Conservation (phyloP, 2,329 filamentous ascomycete genomes). For the Aspergillus sp. region DNA sequence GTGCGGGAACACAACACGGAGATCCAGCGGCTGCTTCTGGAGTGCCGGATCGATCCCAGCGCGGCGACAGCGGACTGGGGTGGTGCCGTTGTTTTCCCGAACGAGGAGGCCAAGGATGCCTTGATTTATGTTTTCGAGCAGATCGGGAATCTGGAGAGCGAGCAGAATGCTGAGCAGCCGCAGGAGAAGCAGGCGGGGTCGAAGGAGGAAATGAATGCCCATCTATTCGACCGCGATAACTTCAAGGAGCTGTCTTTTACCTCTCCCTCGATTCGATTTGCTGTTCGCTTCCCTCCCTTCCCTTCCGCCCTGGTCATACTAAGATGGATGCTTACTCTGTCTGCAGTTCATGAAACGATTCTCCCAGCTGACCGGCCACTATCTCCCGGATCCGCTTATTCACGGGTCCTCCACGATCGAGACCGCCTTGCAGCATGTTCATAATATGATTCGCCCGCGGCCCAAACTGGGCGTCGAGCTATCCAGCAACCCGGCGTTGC, state of each 20-base stretch:
- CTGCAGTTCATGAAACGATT: slow-evolving; percentile 68
- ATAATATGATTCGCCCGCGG: slow-evolving; percentile 24
- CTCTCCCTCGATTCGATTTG: slow-evolving; percentile 58
- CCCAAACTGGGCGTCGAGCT: slow-evolving; percentile 56
- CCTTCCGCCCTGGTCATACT: neutral
- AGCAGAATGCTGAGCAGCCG: slow-evolving; percentile 4
- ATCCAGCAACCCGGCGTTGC: slow-evolving; percentile 36
- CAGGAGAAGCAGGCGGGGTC: slow-evolving; percentile 2
- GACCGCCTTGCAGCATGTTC: slow-evolving; percentile 46
- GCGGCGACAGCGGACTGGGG: slow-evolving; percentile 18
- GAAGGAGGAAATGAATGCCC: slow-evolving; percentile 6
- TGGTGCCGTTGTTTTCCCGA: slow-evolving; percentile 22
- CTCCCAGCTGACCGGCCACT: slow-evolving; percentile 69
- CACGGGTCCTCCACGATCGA: slow-evolving; percentile 45
- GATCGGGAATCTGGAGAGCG: slow-evolving; percentile 16
- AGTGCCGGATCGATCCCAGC: slow-evolving; percentile 21
- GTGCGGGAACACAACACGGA: slow-evolving; percentile 20
- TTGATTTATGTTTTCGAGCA: slow-evolving; percentile 29
- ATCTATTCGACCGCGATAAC: too few species aligned
- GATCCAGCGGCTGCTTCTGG: slow-evolving; percentile 23
- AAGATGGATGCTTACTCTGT: slow-evolving; percentile 1
- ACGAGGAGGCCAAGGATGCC: slow-evolving; percentile 19
- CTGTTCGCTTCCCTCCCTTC: slow-evolving; percentile 45
- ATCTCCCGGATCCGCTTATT: slow-evolving; percentile 62
- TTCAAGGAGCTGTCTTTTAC: slow-evolving; percentile 39